Evolutionary conservation across 2,329 filamentous ascomycete genomes (phyloP).

Genomic region (Colletotrichum tamarilloi): DNA sequence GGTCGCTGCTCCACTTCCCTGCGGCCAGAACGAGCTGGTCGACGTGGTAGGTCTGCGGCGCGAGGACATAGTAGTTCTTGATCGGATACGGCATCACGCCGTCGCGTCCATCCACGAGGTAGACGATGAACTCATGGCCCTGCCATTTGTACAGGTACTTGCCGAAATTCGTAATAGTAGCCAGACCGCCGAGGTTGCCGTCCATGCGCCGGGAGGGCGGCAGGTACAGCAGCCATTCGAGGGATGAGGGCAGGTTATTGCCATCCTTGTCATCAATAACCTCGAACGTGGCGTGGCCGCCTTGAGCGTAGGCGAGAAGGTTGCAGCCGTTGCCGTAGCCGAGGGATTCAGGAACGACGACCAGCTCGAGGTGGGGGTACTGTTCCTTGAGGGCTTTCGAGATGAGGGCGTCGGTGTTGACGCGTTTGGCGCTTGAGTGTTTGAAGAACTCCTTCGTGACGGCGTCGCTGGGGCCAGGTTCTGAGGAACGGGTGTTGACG

Average conservation of each 20-base stretch:
- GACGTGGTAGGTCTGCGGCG: conserved; percentile 43
- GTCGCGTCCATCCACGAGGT: conserved; percentile 55
- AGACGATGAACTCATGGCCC: conserved; percentile 55
- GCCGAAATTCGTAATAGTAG: conserved; percentile 47
- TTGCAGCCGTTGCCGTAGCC: conserved; percentile 41
- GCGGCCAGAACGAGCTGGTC: conserved; percentile 67
- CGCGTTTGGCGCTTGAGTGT: conserved; percentile 52
- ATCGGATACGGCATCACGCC: conserved; percentile 46
- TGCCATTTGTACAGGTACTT: conserved; percentile 57
- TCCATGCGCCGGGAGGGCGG: conserved; percentile 54
- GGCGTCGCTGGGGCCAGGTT: conserved; percentile 15
- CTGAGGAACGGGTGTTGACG: background rate
- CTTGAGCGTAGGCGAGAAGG: conserved; percentile 54
- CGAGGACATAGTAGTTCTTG: conserved; percentile 53
- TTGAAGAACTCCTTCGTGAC: conserved; percentile 48
- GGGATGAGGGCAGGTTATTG: conserved; percentile 45
- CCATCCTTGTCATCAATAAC: conserved; percentile 41
- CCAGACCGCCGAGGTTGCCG: conserved; percentile 49
- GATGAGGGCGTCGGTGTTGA: conserved; percentile 57
- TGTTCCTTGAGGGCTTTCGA: conserved; percentile 51
- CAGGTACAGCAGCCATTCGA: conserved; percentile 52
- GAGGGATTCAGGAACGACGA: conserved; percentile 46
- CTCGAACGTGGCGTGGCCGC: conserved; percentile 50
- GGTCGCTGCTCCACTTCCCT: conserved; percentile 63
- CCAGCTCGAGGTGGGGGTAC: conserved; percentile 56